phyloP scores from a whole-genome alignment of 164 flowering plant species.

The Nelumbo lutea region DNA sequence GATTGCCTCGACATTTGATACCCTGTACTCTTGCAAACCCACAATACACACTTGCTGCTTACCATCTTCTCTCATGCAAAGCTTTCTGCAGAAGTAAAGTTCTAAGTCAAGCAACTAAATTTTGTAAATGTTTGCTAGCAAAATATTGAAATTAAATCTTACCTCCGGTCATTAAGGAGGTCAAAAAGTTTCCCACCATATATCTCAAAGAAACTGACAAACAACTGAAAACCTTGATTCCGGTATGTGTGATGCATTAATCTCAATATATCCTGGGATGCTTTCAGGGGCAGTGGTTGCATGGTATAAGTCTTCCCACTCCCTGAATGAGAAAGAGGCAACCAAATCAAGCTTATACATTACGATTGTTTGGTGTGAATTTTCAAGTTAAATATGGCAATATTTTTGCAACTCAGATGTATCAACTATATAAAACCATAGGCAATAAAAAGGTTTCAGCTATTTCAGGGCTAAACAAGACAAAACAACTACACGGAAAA shows the following conservation, averaged over 20 bases:
- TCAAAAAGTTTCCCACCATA: slow-evolving; percentile 94
- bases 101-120: slow-evolving; percentile 1
- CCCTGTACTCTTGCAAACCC: slow-evolving; percentile 80
- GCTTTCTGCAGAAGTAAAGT: slow-evolving; percentile 43
- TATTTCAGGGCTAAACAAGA: no score
- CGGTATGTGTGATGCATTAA: slow-evolving; percentile 66
- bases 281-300: slow-evolving; percentile 90
- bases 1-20: slow-evolving; percentile 67
- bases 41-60: slow-evolving; percentile 93
- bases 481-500: no score
- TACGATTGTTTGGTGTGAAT: not conserved
- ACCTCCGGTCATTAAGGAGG: slow-evolving; percentile 89
- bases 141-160: slow-evolving; percentile 19
- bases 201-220: slow-evolving; percentile 91
- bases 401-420: no score
- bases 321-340: slow-evolving; percentile 40
- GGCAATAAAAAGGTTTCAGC: no score
- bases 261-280: slow-evolving; percentile 73
- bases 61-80: slow-evolving; percentile 98
- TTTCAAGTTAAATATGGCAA: no score
- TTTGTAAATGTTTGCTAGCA: not conserved
- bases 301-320: slow-evolving; percentile 96
- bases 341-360: slow-evolving; percentile 3
- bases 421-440: no score
- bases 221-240: slow-evolving; percentile 81